These are phyloP conservation scores for Boletellus sp. DNA, from an alignment of 768 basidiomycete species.

Conservation along the genomic window DNA sequence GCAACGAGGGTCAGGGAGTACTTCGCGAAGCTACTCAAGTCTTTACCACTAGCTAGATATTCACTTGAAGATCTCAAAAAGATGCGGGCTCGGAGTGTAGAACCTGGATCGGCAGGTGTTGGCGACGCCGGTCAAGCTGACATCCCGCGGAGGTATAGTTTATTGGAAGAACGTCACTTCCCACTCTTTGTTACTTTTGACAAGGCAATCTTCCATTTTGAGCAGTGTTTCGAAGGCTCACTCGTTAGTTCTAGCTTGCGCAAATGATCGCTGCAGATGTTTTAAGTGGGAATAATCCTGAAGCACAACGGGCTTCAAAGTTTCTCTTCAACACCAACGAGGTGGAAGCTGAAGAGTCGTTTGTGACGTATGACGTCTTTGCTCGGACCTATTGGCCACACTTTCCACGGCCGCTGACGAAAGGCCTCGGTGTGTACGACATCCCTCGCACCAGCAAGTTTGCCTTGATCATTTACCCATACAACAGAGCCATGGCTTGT, in stretches of 20 bases:
- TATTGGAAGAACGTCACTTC: slow-evolving; percentile 57
- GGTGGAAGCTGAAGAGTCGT: slow-evolving; percentile 15
- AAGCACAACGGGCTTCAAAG: slow-evolving; percentile 5
- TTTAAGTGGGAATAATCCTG: slow-evolving; percentile 1
- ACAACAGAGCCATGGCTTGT: slow-evolving; percentile 53
- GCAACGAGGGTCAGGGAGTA: slow-evolving; percentile 68
- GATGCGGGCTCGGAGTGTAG: slow-evolving; percentile 19
- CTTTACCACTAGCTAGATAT: slow-evolving; percentile 36
- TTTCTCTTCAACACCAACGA: slow-evolving; percentile 16
- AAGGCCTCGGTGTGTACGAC: too few relatives aligned
- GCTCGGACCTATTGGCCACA: slow-evolving; percentile 54
- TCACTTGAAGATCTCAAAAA: too few relatives aligned
- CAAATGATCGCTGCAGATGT: slow-evolving; percentile 28
- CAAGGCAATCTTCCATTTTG: slow-evolving; percentile 35
- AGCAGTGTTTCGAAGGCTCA: not conserved
- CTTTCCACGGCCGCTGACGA: slow-evolving; percentile 48
- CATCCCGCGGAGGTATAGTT: slow-evolving; percentile 49
- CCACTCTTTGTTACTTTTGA: slow-evolving; percentile 70
- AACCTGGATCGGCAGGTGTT: slow-evolving; percentile 31
- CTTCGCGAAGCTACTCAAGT: slow-evolving; percentile 50
- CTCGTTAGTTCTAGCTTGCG: slow-evolving; percentile 13
- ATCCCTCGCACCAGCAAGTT: not conserved
- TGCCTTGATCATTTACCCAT: not conserved
- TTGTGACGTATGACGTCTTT: slow-evolving; percentile 49
- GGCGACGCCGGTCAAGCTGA: slow-evolving; percentile 25